Base-by-base conservation (phyloP, 345 rosid genomes). In the Syzygium jambos region DNA sequence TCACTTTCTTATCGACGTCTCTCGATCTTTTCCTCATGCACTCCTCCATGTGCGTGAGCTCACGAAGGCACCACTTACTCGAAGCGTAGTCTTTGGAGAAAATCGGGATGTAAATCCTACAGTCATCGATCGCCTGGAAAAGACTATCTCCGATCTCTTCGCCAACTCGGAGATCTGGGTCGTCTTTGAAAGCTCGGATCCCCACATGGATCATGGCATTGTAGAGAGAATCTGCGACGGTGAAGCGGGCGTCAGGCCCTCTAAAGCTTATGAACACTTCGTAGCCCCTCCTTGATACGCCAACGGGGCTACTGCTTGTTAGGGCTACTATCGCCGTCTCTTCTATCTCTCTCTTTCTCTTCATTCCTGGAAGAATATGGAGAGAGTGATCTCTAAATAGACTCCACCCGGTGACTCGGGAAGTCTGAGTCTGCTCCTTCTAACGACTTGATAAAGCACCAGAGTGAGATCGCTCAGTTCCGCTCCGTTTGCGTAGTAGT, bases 261-360 rank as follows among this genome's bases (percentile, higher is more conserved):
- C 87, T n/a, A 38, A 65, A 86, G 29, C 56, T 61, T 59, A 86
- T 23, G 83, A 86, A 86, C 43, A 86, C 87, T 49, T 86, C 87
- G 54, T 51, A 86, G 30, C 53, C 29, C 52, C 55, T 53, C 19
- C 55, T 7, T 5, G 21, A 53, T 16, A 7, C 55, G 5, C 21
- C 55, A 53, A 5, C 55, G 15, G 5, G 21, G 55, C 55, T 53
- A 12, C 21, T 53, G 21, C 55, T 7, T 6, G 5, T 6, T 6
- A 7, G 15, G 15, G 55, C 55, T 53, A 7, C 19, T 5, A 21
- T 53, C 55, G 6, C 55, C 55, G 6, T 15, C 19, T 53, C 7
- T 53, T 16, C 55, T 16, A 7, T 5, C 55, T 17, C 21, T 14
- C 55, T 15, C 55, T 16, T 53, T 17, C 55, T 53, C 21, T 53